A percentile compares a stretch with the other conserved stretches of the same genome.
Conservation (phyloP, 495 filamentous ascomycete species). For the Sporormia fimetaria region DNA sequence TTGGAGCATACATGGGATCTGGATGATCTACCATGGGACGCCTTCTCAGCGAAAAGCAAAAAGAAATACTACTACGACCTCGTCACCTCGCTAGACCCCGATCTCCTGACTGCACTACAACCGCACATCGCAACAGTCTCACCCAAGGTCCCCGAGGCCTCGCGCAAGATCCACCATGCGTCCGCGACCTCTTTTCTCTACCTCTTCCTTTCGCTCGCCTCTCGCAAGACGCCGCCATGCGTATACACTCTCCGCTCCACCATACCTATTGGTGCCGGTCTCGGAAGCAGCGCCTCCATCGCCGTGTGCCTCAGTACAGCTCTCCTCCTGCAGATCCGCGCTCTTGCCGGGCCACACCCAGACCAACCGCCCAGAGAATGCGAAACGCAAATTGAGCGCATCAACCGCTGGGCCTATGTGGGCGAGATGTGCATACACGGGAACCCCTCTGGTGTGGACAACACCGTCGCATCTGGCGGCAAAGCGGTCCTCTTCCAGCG, state of each 20-base stretch:
- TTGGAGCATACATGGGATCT: constrained; percentile 88
- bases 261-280: constrained; percentile 81
- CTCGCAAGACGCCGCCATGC: constrained; percentile 61
- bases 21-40: constrained; percentile 71
- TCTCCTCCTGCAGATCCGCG: constrained; percentile 75
- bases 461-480: constrained; percentile 86
- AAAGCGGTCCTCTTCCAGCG: constrained; percentile 88
- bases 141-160: constrained; percentile 45
- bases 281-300: constrained; percentile 88
- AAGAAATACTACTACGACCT: constrained; percentile 88
- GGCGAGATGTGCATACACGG: constrained; percentile 95
- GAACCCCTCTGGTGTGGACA: constrained; percentile 92
- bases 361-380: constrained; percentile 77
- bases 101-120: constrained; percentile 64
- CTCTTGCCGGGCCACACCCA: constrained; percentile 74
- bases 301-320: constrained; percentile 81
- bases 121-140: constrained; percentile 64
- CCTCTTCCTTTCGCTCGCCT: constrained; percentile 79
- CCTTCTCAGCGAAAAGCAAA: constrained; percentile 66
- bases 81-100: constrained; percentile 71
- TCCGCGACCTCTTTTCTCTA: constrained; percentile 83
- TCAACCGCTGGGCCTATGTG: constrained; percentile 96
- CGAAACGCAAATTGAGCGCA: constrained; percentile 74
- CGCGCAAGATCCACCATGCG: constrained; percentile 66
- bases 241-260: constrained; percentile 88